phyloP scores from a whole-genome alignment of 1,139 yeast species.

The Sugiyamaella xylanicola region DNA sequence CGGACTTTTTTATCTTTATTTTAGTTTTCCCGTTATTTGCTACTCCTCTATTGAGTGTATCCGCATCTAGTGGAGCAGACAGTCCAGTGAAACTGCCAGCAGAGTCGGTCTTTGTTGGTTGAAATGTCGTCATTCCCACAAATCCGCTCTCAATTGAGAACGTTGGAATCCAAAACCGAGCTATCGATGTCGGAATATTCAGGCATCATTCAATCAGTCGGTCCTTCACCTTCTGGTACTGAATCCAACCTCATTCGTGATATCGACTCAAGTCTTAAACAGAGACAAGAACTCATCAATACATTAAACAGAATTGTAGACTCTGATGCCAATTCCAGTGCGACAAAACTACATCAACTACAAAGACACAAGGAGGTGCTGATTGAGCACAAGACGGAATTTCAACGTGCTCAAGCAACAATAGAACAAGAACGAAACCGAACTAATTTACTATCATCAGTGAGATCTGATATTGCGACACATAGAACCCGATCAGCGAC shows the following conservation, averaged over 20 bases:
- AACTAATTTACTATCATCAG: slow-evolving; percentile 69
- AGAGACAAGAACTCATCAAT: slow-evolving; percentile 48
- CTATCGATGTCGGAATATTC: slow-evolving; percentile 54
- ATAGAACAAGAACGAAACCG: slow-evolving; percentile 77
- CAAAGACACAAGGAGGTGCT: slow-evolving; percentile 79
- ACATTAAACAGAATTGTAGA: slow-evolving; percentile 52
- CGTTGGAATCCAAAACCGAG: slow-evolving; percentile 60
- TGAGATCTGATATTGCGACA: slow-evolving; percentile 72
- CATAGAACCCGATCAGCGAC: slow-evolving; percentile 51
- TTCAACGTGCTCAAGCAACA: slow-evolving; percentile 57
- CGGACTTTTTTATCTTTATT: no score
- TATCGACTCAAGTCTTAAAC: slow-evolving; percentile 26
- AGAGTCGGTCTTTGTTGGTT: no score
- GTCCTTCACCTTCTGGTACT: slow-evolving; percentile 51
- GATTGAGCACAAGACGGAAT: slow-evolving; percentile 68
- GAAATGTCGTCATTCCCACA: slow-evolving; percentile 47
- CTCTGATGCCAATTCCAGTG: slow-evolving; percentile 59
- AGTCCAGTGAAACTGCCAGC: no score
- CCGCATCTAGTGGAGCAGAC: no score
- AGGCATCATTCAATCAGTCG: slow-evolving; percentile 53
- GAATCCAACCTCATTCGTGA: slow-evolving; percentile 47
- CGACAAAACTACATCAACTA: slow-evolving; percentile 78
- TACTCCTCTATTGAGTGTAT: no score
- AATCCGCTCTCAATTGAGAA: slow-evolving; percentile 56
- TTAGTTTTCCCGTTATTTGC: no score